Base-by-base conservation (phyloP, 257 asterid species). In the Ajuga chamaepitys region DNA sequence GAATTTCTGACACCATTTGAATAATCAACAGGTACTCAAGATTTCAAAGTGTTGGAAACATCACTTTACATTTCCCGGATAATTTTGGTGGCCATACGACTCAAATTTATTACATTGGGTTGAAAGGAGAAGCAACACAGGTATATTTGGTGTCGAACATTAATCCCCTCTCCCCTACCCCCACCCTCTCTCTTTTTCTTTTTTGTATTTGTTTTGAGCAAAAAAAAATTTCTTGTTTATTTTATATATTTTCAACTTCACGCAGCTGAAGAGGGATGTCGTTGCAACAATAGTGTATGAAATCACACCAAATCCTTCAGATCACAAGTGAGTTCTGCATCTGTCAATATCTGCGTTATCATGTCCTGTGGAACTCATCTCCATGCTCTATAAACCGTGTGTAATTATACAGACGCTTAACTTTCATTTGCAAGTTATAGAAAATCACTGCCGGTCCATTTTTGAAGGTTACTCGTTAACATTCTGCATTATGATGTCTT, bases 111-210 rank as follows among this genome's bases (percentile, higher is more conserved):
- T 93, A 93, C 80, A 93, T 93, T 81, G 99, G 99, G 70, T 76
- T 93, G 59, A 93, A 87, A 83, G 99, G 99, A 66, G 97, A 89
- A 88, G 99, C 99, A 54, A 93, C 99, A 12, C 97, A 87, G 99
- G 99, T 92, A 79, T 48, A 41, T 61, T 62, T 46, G 16, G 66
- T 57, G 66, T 75, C 47, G 40, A 45, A 25, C 40, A 56, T 46
- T 42, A 70, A 24, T 64, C 16, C 12, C n/a, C n/a, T n/a, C n/a
- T n/a, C n/a, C n/a, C n/a, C n/a, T n/a, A n/a, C n/a, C n/a, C n/a
- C n/a, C n/a, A n/a, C n/a, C n/a, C n/a, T n/a, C n/a, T n/a, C n/a
- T n/a, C n/a, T n/a, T n/a, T n/a, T n/a, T n/a, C n/a, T n/a, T n/a
- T n/a, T n/a, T n/a, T 24, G 63, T 30, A 40, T 40, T 40, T 40